These are phyloP conservation scores for Neophaeococcomyces mojaviensis DNA, from an alignment of 2,329 filamentous ascomycete genomes.

Conservation along the genomic window DNA sequence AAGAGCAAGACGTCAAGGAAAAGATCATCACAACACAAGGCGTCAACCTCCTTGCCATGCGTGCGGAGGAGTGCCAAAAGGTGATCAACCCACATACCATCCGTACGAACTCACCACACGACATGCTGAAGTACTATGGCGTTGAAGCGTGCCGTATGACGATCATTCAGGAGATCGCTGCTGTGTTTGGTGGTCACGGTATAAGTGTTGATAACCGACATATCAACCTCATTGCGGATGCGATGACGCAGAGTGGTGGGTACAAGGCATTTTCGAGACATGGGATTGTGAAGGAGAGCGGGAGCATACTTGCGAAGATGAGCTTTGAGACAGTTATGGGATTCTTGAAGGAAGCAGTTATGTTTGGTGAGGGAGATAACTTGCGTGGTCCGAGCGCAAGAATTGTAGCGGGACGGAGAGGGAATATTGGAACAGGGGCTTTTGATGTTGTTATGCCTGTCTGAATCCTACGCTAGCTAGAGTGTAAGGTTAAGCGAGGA, in stretches of 20 bases:
- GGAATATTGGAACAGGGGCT: conserved; percentile 77
- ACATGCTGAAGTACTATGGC: conserved; percentile 78
- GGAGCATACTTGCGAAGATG: conserved; percentile 96
- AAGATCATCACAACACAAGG: conserved; percentile 59
- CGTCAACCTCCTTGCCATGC: conserved; percentile 85
- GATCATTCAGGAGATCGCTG: conserved; percentile 78
- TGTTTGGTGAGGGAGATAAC: conserved; percentile 86
- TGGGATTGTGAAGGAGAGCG: conserved; percentile 68
- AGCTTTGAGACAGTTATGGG: conserved; percentile 96
- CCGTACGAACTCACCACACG: conserved; percentile 85
- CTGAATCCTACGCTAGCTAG: background rate
- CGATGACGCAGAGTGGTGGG: conserved; percentile 89
- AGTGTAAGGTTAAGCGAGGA: too few species aligned
- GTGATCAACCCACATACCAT: conserved; percentile 80
- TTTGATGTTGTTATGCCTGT: conserved; percentile 67
- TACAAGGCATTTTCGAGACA: conserved; percentile 91
- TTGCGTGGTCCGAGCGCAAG: conserved; percentile 76
- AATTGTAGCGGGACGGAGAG: conserved; percentile 77
- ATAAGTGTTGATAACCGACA: conserved; percentile 89
- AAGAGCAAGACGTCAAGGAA: conserved; percentile 44
- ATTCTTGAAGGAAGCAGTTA: conserved; percentile 84
- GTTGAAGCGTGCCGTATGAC: conserved; percentile 84
- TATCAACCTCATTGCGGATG: conserved; percentile 89
- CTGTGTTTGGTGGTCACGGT: conserved; percentile 82
- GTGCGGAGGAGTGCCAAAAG: conserved; percentile 61